phyloP scores from a whole-genome alignment of 306 rosid genomes.

The Astragalus glycyphyllos region DNA sequence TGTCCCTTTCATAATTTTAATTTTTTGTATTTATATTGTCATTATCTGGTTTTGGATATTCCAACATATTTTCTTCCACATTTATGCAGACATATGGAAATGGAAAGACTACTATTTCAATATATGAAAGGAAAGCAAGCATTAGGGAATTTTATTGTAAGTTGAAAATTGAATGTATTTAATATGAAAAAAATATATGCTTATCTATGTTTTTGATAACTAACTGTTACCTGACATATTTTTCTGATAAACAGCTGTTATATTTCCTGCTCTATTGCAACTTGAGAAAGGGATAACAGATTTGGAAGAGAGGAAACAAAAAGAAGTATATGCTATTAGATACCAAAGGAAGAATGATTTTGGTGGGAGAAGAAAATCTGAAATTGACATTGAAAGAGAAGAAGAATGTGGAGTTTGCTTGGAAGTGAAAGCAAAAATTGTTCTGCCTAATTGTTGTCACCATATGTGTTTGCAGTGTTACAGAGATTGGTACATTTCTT shows the following conservation, averaged over 20 bases:
- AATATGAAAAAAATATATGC: conserved; percentile 7
- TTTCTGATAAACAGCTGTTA: conserved; percentile 57
- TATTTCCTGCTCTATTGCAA: conserved; percentile 92
- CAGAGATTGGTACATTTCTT: conserved; percentile 69
- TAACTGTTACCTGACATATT: conserved; percentile 14
- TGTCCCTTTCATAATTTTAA: not conserved
- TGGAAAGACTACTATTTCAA: conserved; percentile 82
- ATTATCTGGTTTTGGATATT: conserved; percentile 22
- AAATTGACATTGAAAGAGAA: conserved; percentile 81
- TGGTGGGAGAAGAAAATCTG: conserved; percentile 52
- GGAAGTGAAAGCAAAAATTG: conserved; percentile 82
- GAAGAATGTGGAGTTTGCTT: conserved; percentile 94
- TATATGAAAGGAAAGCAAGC: conserved; percentile 88
- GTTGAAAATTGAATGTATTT: conserved; percentile 51
- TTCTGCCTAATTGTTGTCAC: conserved; percentile 87
- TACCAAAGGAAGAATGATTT: conserved; percentile 54
- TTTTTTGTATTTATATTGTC: conserved; percentile 12
- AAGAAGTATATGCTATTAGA: conserved; percentile 54
- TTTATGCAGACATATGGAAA: conserved; percentile 72
- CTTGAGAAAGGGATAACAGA: conserved; percentile 87
- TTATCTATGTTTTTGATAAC: not conserved
- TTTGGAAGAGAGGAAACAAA: conserved; percentile 89
- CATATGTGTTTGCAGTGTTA: conserved; percentile 82
- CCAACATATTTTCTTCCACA: conserved; percentile 27
- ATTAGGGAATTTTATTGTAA: conserved; percentile 84